These are phyloP conservation scores for Cotoneaster glaucophyllus DNA, from an alignment of 306 rosid species.

Conservation along the genomic window DNA sequence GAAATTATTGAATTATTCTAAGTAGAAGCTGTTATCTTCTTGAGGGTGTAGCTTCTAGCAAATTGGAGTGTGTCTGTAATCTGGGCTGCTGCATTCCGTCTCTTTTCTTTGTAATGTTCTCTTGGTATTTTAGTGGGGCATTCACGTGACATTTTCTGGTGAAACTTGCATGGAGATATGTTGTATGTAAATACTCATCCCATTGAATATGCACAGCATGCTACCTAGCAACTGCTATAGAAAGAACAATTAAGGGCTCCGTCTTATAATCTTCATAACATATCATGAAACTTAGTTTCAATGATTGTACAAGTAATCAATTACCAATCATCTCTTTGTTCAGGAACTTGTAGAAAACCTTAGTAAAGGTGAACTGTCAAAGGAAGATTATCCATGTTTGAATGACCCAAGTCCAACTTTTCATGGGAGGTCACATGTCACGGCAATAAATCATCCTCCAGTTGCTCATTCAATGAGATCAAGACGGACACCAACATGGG, in stretches of 20 bases:
- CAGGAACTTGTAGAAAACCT: conserved; percentile 91
- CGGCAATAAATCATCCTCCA: conserved; percentile 44
- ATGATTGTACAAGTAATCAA: neutral
- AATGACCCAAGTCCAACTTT: conserved; percentile 77
- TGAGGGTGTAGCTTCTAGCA: neutral
- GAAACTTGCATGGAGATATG: neutral
- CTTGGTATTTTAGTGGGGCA: neutral
- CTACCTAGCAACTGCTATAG: no score
- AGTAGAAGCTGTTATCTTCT: neutral
- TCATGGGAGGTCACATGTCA: conserved; percentile 48
- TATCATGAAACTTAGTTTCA: neutral
- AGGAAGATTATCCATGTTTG: conserved; percentile 89
- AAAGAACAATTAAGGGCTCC: neutral
- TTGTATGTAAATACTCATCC: neutral
- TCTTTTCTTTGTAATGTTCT: neutral
- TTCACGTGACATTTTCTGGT: neutral
- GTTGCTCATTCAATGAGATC: conserved; percentile 91
- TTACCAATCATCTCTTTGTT: conserved; percentile 8
- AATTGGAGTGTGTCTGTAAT: neutral
- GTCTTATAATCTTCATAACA: neutral
- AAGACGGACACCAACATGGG: conserved; percentile 85
- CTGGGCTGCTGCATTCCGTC: neutral
- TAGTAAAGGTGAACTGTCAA: conserved; percentile 64
- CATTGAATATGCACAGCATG: no score
- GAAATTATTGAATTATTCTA: neutral